phyloP scores from a whole-genome alignment of 179 eudicot genomes.

The Amaranthus tricolor region DNA sequence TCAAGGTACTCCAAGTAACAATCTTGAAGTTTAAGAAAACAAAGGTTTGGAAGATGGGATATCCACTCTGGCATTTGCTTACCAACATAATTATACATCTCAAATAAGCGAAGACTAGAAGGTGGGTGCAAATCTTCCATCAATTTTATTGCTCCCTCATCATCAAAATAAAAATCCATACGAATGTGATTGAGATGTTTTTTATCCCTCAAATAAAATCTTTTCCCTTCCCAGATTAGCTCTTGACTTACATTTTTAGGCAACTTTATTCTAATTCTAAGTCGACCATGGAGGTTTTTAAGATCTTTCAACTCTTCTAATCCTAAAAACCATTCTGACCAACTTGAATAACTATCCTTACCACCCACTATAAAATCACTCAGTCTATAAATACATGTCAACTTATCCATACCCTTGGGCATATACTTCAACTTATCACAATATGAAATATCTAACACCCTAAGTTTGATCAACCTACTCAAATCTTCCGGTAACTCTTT shows the following conservation, averaged over 20 bases:
- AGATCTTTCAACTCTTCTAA: neutral
- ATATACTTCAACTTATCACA: conserved; percentile 12
- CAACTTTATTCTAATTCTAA: too few relatives aligned
- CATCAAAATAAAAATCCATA: neutral
- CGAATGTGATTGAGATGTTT: neutral
- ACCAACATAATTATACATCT: too few relatives aligned
- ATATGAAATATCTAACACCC: neutral
- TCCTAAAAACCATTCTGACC: neutral
- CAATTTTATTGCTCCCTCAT: conserved; percentile 3
- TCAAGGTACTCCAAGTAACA: conserved; percentile 15
- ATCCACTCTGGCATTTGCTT: too few relatives aligned
- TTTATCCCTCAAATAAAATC: neutral
- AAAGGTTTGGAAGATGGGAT: conserved; percentile 14
- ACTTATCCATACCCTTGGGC: conserved; percentile 13
- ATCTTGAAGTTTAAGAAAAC: neutral
- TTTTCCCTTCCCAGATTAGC: too few relatives aligned
- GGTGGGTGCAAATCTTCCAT: conserved; percentile 22
- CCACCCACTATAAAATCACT: conserved; percentile 3
- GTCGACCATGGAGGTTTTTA: too few relatives aligned
- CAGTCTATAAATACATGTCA: conserved; percentile 12
- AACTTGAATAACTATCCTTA: neutral
- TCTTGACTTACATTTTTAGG: too few relatives aligned
- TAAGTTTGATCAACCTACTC: too few relatives aligned
- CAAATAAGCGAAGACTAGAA: too few relatives aligned
- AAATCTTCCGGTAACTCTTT: neutral